Conservation (phyloP, 352 stramenopile genomes). For the Pythium aphanidermatum region DNA sequence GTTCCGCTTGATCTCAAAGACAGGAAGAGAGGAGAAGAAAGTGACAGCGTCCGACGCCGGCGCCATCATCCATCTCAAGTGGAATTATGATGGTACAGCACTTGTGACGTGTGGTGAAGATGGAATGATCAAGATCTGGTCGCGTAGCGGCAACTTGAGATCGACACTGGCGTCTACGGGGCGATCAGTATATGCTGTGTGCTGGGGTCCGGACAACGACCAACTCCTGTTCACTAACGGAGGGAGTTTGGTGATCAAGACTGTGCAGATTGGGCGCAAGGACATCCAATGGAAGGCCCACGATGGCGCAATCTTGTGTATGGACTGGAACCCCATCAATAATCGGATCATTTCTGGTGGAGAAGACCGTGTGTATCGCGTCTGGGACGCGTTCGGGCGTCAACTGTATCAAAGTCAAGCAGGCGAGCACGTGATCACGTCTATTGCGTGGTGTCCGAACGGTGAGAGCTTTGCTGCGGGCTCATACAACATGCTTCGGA, state of each 20-base stretch:
- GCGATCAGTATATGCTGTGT: conserved; percentile 82
- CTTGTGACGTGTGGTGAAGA: conserved; percentile 90
- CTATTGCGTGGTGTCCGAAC: conserved; percentile 89
- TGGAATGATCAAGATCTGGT: conserved; percentile 92
- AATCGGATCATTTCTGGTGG: conserved; percentile 89
- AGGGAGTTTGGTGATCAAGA: conserved; percentile 90
- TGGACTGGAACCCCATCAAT: conserved; percentile 93
- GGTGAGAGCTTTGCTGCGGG: conserved; percentile 89
- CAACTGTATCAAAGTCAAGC: conserved; percentile 83
- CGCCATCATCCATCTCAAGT: conserved; percentile 87
- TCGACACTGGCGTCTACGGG: conserved; percentile 82
- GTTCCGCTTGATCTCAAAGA: conserved; percentile 87
- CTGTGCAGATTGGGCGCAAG: conserved; percentile 81
- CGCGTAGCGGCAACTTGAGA: conserved; percentile 79
- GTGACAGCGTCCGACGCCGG: conserved; percentile 73
- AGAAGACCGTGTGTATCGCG: conserved; percentile 90
- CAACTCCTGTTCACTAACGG: conserved; percentile 86
- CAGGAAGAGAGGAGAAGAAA: conserved; percentile 90
- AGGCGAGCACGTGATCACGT: conserved; percentile 89
- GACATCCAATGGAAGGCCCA: conserved; percentile 90
- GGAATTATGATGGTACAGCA: conserved; percentile 91
- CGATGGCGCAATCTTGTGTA: conserved; percentile 84
- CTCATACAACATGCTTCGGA: conserved; percentile 88
- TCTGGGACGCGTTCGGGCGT: conserved; percentile 91
- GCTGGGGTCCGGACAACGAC: conserved; percentile 90